Base-by-base conservation (phyloP, 108 stramenopile genomes). In the Stephanodiscus minutulus region DNA sequence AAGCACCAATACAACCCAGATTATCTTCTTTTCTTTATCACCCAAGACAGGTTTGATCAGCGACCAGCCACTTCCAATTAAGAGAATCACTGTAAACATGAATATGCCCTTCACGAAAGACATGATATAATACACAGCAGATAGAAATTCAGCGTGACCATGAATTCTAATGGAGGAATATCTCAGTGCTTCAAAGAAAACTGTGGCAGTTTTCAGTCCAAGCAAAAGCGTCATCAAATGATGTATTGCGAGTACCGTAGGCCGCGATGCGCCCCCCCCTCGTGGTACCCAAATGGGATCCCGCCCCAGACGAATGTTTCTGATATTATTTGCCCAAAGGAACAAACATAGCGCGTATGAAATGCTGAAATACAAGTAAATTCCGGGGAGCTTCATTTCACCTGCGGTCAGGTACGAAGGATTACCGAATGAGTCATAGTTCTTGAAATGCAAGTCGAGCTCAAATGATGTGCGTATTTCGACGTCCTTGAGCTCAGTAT, bases 51-150 rank as follows among this genome's bases (percentile, higher is more conserved):
- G 98, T 75, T 98, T 98, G 66, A 98, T 83, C 55, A 99, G 88
- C 39, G 84, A 84, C 93, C 93, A 98, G 0, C 96, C 98, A 18
- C 95, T 91, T n/a, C 98, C 99, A 69, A 99, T 93, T 28, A 98
- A 83, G 0, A 99, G 84, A 44, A 99, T 92, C 44, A 98, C 97
- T 7, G 91, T 87, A 68, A 99, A 98, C 48, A 97, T 80, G 55
- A 91, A 84, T 63, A 89, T 85, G 27, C 88, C 89, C 70, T 90
- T 91, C 21, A 91, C 53, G 59, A 92, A 96, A 9, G 87, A 76
- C 73, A 98, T 87, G 22, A 85, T 59, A 71, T 96, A 97, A 39
- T 88, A 97, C 7, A 98, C 66, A 21, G 87, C 84, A 0, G 87
- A 90, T 91, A 96, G 97, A 29, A 91, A 83, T 52, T 93, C 93